Evolutionary conservation across 2,329 filamentous ascomycete genomes (phyloP), one percentile per base, ranked within the genome.

Genomic region (Dothideomycetes sp.): DNA sequence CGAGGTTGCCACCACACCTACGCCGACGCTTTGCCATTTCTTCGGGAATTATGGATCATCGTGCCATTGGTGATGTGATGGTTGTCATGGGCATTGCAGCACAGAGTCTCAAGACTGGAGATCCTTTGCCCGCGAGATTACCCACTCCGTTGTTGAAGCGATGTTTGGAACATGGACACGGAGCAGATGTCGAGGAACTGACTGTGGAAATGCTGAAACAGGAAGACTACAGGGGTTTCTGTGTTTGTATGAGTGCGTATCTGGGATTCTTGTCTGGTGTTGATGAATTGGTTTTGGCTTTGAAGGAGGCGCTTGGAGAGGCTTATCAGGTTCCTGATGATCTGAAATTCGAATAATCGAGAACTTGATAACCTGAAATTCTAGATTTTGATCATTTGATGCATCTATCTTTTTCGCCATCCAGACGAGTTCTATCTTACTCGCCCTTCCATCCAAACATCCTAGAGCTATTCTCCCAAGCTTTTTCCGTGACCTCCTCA

Each of bases 1-100:
- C 50, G 0, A 53, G 54, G 1, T 46, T 66, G 0, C 64, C 70
- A 0, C 50, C 53, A 2, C 49, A 62, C 1, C 56, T 69, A 2
- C 68, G 68, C 29, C 48, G 52, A 2, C 61, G 65, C 0, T 55
- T 73, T 0, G 53, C 59, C 0, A 54, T 48, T 1, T 51, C 56
- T 1, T 55, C 57, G 0, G 68, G 69, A 1, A 51, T 70, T 1
- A 49, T 64, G 1, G 63, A 69, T 20, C 62, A 70, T 12, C 53
- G 56, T 1, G 56, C 56, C n/a, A 64, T 73, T 8, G 68, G 64
- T 3, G 69, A 71, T 19, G 47, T 70, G 36, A 74, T 73, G 70
- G 66, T 67, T 1, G 67, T 72, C 2, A 49, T 73, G 1, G 57
- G 55, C 1, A 60, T 72, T 3, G 51, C 69, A 5, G 67, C 70